Conservation (phyloP, 148 eudicot genomes). For the Arctostaphylos glauca region DNA sequence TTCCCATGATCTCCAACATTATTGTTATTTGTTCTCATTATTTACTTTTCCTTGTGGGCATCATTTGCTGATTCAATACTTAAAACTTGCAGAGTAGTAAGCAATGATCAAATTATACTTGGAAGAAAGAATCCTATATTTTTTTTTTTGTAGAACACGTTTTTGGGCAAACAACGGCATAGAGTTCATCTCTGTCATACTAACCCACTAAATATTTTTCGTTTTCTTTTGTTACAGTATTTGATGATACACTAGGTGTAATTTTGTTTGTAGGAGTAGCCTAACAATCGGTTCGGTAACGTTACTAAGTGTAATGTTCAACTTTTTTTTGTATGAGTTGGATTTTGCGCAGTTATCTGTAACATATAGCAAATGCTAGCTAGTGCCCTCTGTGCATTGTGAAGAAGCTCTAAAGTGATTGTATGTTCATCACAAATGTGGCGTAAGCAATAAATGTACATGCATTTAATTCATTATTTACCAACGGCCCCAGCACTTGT, state of each 20-base stretch:
- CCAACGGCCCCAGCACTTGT: background rate
- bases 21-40: too few species aligned
- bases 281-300: background rate
- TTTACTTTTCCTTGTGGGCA: too few species aligned
- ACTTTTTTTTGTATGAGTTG: background rate
- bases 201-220: background rate
- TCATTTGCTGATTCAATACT: too few species aligned
- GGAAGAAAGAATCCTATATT: background rate
- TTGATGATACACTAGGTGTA: background rate
- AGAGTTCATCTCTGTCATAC: background rate
- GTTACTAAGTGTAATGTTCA: conserved; percentile 1
- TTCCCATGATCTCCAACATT: too few species aligned
- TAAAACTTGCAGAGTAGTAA: background rate
- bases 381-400: background rate
- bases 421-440: background rate
- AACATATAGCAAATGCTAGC: background rate
- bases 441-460: background rate
- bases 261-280: background rate
- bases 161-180: background rate
- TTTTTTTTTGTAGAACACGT: background rate
- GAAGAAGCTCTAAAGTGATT: background rate
- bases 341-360: background rate
- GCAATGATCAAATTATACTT: background rate
- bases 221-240: background rate
- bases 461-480: background rate